Evolutionary conservation across 2,329 filamentous ascomycete species (phyloP), one percentile per base, ranked within the genome.

Genomic region (Colletotrichum phormii): DNA sequence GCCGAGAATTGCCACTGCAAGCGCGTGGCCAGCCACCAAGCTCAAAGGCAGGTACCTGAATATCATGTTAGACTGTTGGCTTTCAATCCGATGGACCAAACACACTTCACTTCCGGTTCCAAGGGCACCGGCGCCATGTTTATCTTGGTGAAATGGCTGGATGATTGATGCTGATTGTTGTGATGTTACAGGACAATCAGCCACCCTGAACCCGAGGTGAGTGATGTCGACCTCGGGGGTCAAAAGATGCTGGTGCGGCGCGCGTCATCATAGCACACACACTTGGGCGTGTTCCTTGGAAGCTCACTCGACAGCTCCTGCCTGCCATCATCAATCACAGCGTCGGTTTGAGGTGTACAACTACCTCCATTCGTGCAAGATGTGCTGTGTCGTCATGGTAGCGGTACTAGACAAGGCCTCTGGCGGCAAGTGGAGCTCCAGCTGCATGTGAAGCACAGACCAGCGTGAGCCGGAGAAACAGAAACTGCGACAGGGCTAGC

Each of bases 91-190:
- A 22, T 35, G 29, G n/a, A 11, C n/a, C 49, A 26, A 64, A 71
- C 73, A 24, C 37, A 78, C 77, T 73, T 76, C 51, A 77, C 72
- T 51, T 76, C 64, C 26, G 74, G 68, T n/a, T 78, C 76, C 15
- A 77, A 49, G 13, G 74, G 76, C 22, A 79, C 77, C 7, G 77
- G 77, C 42, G 77, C 77, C 78, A 79, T 79, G 51, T 51, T 58
- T 58, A 12, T 22, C 18, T 49, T 15, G 42, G 59, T 64, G 62
- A 13, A 33, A 42, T 53, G 46, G n/a, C 33, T 42, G 15, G 13
- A 24, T 29, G 31, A 24, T 5, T 37, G 33, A 22, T 42, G 29
- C 22, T 7, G 22, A 35, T 66, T 35, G 49, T 26, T 57, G 57
- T 54, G n/a, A 9, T 53, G 26, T 24, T 51, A 57, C 37, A 42